Conservation (phyloP, 805 yeast species). For the Ogataea haglerorum region DNA sequence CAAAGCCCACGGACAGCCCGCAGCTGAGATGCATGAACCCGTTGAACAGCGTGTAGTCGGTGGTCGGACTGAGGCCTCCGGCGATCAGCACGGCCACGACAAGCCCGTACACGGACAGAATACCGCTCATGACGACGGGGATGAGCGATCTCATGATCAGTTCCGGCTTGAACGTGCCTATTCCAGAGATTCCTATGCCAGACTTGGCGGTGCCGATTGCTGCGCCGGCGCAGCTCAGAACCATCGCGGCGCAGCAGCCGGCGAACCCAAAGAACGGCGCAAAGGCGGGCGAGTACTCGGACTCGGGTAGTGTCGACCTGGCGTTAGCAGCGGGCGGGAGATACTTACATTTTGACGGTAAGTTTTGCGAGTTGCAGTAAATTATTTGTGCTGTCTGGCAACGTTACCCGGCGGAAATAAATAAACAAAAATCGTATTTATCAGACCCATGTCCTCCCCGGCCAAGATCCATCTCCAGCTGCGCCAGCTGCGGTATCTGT, state of each 20-base stretch:
- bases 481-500: constrained; percentile 51
- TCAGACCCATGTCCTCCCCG: constrained; percentile 30
- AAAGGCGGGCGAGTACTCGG: constrained; percentile 79
- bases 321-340: constrained; percentile 1
- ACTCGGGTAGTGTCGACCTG: constrained; percentile 26
- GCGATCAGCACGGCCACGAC: constrained; percentile 97
- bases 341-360: constrained; percentile 12
- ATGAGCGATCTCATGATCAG: constrained; percentile 91
- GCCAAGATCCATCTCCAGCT: constrained; percentile 44
- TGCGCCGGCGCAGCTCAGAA: constrained; percentile 93
- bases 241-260: constrained; percentile 92
- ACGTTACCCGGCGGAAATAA: constrained; percentile 5
- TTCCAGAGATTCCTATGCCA: constrained; percentile 97
- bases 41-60: constrained; percentile 79
- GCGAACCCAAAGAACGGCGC: constrained; percentile 98
- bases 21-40: constrained; percentile 99
- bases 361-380: neutral
- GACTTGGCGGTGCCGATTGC: constrained; percentile 98
- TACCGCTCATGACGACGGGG: constrained; percentile 98
- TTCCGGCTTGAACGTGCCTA: constrained; percentile 96
- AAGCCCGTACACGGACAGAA: constrained; percentile 91
- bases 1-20: constrained; percentile 93
- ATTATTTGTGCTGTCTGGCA: constrained; percentile 4
- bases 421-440: neutral
- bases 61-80: constrained; percentile 76